Conservation (phyloP, 1,284 basidiomycete species). For the Cerrena zonata region DNA sequence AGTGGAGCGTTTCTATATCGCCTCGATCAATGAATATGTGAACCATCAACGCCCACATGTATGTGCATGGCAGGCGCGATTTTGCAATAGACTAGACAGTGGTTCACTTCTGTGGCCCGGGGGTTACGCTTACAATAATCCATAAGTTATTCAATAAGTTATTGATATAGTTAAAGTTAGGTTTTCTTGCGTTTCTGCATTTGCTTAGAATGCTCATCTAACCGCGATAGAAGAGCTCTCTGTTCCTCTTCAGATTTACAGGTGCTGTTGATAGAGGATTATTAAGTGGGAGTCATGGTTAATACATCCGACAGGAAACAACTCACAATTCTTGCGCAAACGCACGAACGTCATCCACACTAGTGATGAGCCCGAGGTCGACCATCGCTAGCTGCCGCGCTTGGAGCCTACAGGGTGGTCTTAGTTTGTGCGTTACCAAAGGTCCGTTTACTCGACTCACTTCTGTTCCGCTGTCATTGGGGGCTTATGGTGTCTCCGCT, state of each 20-base stretch:
- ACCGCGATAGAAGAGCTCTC: conserved; percentile 7
- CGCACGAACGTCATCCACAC: conserved; percentile 40
- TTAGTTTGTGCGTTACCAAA: not conserved
- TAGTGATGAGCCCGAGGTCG: conserved; percentile 51
- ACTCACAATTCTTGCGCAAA: conserved; percentile 64
- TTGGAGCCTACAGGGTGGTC: conserved; percentile 34
- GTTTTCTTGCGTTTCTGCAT: not conserved
- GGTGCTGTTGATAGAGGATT: conserved; percentile 6
- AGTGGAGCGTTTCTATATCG: too few species aligned
- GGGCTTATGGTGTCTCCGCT: conserved; percentile 50
- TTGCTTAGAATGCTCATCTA: conserved; percentile 9
- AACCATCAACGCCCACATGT: not conserved
- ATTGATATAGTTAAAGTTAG: not conserved
- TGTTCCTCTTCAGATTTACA: conserved; percentile 15
- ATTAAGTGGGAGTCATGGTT: not conserved
- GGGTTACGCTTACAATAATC: not conserved
- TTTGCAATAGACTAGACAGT: not conserved
- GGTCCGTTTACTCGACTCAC: conserved; percentile 35
- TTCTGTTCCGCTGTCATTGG: conserved; percentile 43
- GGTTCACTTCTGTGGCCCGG: not conserved
- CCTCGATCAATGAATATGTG: not conserved
- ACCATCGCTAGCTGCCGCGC: conserved; percentile 54
- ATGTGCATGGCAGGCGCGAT: not conserved
- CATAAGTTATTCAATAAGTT: not conserved
- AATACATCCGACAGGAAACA: not conserved